These are phyloP conservation scores for Raphanus raphanistrum DNA, from an alignment of 345 rosid genomes.

Conservation along the genomic window DNA sequence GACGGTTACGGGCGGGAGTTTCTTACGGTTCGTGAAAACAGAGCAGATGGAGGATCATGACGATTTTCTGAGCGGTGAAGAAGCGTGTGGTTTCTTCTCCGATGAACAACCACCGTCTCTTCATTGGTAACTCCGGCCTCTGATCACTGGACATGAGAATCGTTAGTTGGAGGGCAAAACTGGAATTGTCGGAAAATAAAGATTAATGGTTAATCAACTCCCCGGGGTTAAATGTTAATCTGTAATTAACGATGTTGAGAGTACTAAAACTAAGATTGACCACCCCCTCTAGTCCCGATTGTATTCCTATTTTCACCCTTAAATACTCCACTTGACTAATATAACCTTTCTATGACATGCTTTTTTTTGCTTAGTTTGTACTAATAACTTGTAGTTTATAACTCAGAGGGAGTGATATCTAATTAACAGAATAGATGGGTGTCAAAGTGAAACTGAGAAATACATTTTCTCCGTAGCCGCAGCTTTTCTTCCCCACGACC, in stretches of 20 bases:
- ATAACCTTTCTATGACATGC: no score
- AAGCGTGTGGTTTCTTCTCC: constrained; percentile 80
- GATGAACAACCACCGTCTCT: constrained; percentile 90
- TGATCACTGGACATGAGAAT: constrained; percentile 36
- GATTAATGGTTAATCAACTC: constrained; percentile 10
- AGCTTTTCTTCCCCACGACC: constrained; percentile 29
- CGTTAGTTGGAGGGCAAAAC: constrained; percentile 4
- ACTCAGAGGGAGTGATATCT: not conserved
- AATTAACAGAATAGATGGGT: not conserved
- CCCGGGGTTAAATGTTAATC: not conserved
- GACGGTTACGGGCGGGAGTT: constrained; percentile 27
- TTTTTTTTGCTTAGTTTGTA: not conserved
- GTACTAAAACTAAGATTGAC: not conserved
- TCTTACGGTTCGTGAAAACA: constrained; percentile 63
- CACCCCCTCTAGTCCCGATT: not conserved
- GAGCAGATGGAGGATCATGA: constrained; percentile 57
- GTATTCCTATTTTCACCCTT: not conserved
- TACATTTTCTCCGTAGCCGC: not conserved
- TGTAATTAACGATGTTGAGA: constrained; percentile 16
- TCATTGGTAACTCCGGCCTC: constrained; percentile 61
- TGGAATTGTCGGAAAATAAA: constrained; percentile 7
- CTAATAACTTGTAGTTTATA: no score
- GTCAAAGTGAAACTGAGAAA: not conserved
- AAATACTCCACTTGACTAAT: no score
- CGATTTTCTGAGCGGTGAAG: constrained; percentile 76